Conservation (phyloP, 2,329 filamentous ascomycete species). For the Stenocarpella maydis region DNA sequence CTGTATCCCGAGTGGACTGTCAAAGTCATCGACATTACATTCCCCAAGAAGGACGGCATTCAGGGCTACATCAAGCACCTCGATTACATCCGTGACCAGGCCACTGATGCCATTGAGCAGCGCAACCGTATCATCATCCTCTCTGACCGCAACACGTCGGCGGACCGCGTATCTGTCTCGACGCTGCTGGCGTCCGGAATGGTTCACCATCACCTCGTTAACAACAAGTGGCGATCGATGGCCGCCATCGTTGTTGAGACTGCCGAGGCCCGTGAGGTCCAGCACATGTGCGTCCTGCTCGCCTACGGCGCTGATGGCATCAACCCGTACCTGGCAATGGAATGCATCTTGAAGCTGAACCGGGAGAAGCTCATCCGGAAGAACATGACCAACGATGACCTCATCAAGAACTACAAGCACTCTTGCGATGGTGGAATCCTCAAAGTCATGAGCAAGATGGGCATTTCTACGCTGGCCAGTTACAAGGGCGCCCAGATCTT, state of each 20-base stretch:
- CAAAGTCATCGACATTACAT: conserved; percentile 90
- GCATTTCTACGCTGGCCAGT: conserved; percentile 93
- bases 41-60: conserved; percentile 84
- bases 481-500: conserved; percentile 99
- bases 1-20: conserved; percentile 85
- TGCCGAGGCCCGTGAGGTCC: conserved; percentile 93
- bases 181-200: conserved; percentile 88
- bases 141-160: conserved; percentile 85
- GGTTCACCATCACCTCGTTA: conserved; percentile 93
- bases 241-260: conserved; percentile 90
- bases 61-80: conserved; percentile 87
- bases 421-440: conserved; percentile 95
- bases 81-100: conserved; percentile 86
- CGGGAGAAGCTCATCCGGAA: conserved; percentile 92
- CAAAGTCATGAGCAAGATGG: conserved; percentile 99
- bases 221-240: conserved; percentile 94
- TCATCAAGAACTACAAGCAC: conserved; percentile 96
- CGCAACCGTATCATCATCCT: conserved; percentile 87
- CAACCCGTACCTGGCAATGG: conserved; percentile 94
- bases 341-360: conserved; percentile 97
- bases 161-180: conserved; percentile 85
- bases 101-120: conserved; percentile 83
- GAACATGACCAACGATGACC: conserved; percentile 80
- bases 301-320: conserved; percentile 95
- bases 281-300: conserved; percentile 98